Evolutionary conservation across 2,329 filamentous ascomycete species (phyloP), one percentile per base, ranked within the genome.

Genomic region (Cryphonectria japonica): DNA sequence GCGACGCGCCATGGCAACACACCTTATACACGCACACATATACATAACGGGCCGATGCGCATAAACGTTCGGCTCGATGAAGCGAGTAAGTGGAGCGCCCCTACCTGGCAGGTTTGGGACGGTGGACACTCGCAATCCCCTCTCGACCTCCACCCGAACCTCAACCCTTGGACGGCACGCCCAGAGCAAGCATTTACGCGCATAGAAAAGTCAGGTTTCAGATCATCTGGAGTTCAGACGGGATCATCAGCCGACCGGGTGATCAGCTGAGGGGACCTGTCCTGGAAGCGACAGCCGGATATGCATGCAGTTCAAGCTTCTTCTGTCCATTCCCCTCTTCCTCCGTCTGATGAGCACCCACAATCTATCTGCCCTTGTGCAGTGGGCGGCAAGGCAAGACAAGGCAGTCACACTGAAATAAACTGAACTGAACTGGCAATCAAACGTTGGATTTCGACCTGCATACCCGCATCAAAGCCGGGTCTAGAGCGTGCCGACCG

Each of bases 381-480:
- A 32, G 11, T 7, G n/a, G 14, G 26, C n/a, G 26, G 52, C 52
- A 32, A 16, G 13, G 26, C 52, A 22, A 22, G 43, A 9, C n/a
- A 9, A 5, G 50, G 50, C 22, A 13, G 50, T 3, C 22, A 54
- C n/a, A 26, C 4, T 39, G 37, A 39, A 39, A 9, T 39, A 26
- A 16, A 50, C 43, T 50, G 43, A 22, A 50, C 19, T 50, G 43
- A 22, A 57, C 52, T 57, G 52, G 52, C 52, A 57, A 57, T 29
- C 52, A 57, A 57, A 57, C 52, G 52, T 29, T 22, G 43, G 14
- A 9, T 6, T 32, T 61, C 19, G 32, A 61, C 14, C 6, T 61
- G 59, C 59, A 61, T 61, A 37, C 59, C 59, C 59, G 59, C 29
- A 37, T 34, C 59, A 61, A 29, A 39, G 32, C 32, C 59, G 59